Base-by-base conservation (phyloP, 1,284 basidiomycete genomes). In the Fomitopsis pinicola region DNA sequence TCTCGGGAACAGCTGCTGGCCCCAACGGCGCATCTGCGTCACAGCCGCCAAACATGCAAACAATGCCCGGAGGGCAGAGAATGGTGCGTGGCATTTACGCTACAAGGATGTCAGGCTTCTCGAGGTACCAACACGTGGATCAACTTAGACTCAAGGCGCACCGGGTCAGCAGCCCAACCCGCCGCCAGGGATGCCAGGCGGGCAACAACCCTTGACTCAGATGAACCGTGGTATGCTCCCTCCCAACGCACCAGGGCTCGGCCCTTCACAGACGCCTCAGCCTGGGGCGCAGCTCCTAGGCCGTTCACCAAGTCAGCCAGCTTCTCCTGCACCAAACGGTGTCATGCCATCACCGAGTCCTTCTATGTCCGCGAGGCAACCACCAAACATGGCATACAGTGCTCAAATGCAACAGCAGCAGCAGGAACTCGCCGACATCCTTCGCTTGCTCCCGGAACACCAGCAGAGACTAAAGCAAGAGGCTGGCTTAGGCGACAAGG, bases 261-360 rank as follows among this genome's bases (percentile, higher is more conserved):
- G 73, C 9, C 67, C 66, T n/a, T 68, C 73, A 61, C 77, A 78
- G 42, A 72, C 74, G 5, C 78, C 81, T 12, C 80, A 79, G 33
- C 71, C 71, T 5, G 64, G 67, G 4, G 77, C 74, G 58, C 76
- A 76, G 17, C 76, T 76, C 57, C 64, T 70, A 12, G 79, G 76
- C 2, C 75, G 83, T 54, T 81, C 86, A 10, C 82, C 83, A 9
- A 87, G 85, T 68, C 78, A 85, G 57, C 79, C 85, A 33, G 80
- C 73, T 5, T 82, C 83, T 0, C 85, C 86, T 0, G 76, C 78
- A 28, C 71, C 77, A 58, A 67, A 72, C 22, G 71, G 68, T 22
- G 78, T 82, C 72, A 75, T 78, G 64, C 73, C 75, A 26, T 80
- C 82, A 1, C 82, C 72, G 2, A 89, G 87, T 66, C 87, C 87